Evolutionary conservation across 2,329 filamentous ascomycete genomes (phyloP), one percentile per base, ranked within the genome.

Genomic region (Verticillium nonalfalfae): DNA sequence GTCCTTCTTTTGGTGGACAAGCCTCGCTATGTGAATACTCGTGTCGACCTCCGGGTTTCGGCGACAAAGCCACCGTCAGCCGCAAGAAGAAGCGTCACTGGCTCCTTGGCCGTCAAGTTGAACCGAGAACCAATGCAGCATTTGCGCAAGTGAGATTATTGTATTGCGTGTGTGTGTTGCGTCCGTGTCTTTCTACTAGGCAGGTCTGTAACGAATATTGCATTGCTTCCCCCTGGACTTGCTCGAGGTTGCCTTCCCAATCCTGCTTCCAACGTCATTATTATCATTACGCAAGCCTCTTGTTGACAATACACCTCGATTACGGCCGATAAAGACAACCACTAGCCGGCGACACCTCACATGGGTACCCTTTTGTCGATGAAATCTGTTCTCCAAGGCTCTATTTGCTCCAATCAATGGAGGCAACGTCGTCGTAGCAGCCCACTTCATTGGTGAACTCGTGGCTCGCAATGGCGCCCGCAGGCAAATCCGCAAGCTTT

Each of bases 391-490:
- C 45, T 52, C 45, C 11, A 31, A 62, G 64, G 2, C 62, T 64
- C 61, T 74, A 75, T 60, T 71, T 57, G 13, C 67, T 67, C 75
- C 75, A 78, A 60, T 76, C 67, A 60, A 77, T 75, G 6, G 45
- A 21, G 10, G 45, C 11, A 15, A 78, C 77, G 62, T 79, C 70
- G 4, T 69, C 65, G 65, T 79, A 80, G 66, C 80, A 82, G 52
- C 69, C 67, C 1, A 74, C 73, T 4, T 66, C 63, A 13, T 72
- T 68, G 0, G 73, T 76, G 65, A 73, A 76, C 34, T 77, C 68
- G 64, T 82, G 78, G 60, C 70, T 78, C 2, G 73, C 68, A 18
- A 69, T 64, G 14, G 74, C 74, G 1, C 72, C 74, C 45, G 68
- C 67, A 0, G 76, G 74, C 26, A 79, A 63, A 14, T 69, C 68